Percentiles rank a stretch among this genome's conserved stretches.
phyloP scores from a whole-genome alignment of 164 flowering plant species.

The Piper longum region DNA sequence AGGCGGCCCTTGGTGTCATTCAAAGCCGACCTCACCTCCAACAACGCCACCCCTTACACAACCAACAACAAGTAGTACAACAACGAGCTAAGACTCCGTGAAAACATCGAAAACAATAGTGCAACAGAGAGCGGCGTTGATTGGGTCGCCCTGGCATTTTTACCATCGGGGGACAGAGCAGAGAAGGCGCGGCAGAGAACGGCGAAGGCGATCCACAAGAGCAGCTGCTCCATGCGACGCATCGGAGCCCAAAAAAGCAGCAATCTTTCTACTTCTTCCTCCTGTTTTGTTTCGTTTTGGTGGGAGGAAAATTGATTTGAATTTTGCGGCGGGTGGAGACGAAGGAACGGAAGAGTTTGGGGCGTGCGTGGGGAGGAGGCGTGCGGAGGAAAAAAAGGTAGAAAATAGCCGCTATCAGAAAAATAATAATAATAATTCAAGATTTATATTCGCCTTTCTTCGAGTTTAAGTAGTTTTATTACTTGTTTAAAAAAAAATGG shows the following conservation, averaged over 20 bases:
- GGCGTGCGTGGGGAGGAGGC: neutral
- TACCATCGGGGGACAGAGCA: slow-evolving; percentile 75
- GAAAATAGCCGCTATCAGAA: neutral
- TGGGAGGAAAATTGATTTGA: too few relatives aligned
- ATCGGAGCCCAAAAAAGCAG: neutral
- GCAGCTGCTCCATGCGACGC: neutral
- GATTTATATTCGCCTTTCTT: too few relatives aligned
- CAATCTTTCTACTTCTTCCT: neutral
- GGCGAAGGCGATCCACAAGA: neutral
- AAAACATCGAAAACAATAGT: neutral
- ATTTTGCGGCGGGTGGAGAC: neutral
- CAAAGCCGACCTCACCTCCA: slow-evolving; percentile 54
- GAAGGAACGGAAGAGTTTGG: too few relatives aligned
- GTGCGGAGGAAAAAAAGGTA: neutral
- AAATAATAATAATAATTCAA: too few relatives aligned
- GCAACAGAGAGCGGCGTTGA: neutral
- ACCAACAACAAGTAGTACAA: neutral
- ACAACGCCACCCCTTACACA: slow-evolving; percentile 44
- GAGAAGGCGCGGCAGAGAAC: slow-evolving; percentile 6
- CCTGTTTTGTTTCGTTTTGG: too few relatives aligned
- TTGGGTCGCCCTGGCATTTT: neutral
- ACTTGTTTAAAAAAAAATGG: too few relatives aligned
- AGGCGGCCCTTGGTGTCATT: slow-evolving; percentile 55
- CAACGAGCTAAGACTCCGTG: neutral
- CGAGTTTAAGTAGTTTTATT: too few relatives aligned